Evolutionary conservation across 129 eudicot species (phyloP), one percentile per base, ranked within the genome.

Genomic region (Silybum marianum): DNA sequence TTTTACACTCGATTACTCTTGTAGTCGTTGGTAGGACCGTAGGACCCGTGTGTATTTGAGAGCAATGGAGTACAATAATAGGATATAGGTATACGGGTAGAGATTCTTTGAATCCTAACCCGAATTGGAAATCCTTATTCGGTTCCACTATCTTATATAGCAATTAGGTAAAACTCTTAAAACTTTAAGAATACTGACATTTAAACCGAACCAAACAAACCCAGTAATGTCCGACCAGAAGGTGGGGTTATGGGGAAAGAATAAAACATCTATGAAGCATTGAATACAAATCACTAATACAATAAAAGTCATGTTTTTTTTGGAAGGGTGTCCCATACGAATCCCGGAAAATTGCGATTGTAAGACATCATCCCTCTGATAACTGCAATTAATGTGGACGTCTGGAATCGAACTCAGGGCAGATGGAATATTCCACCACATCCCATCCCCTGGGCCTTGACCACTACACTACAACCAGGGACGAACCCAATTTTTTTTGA

Each of bases 11-110:
- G 18, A 39, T 73, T 38, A 3, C 51, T 10, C 18, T 39, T 30
- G 9, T 77, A 22, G 39, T 23, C 58, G 23, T 77, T 7, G 63
- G 73, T 77, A 77, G 81, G 73, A 38, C 39, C 63, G 73, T 48
- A 14, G 14, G 63, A 51, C 63, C 19, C 22, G 10, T 6, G 23
- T 38, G 3, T 22, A 39, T 16, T 65, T 36, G 24, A 18, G 66
- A 10, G 6, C 66, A 18, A 58, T 18, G 66, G 9, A 18, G 10
- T n/a, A 58, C 66, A 18, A 18, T 21, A 58, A 18, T 58, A 58
- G 2, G 3, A 6, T 58, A 58, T 18, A 18, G 23, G 23, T n/a
- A 58, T 58, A 18, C 3, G 66, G 66, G 66, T 58, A 58, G 23
- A 60, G 32, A 65, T 21, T 65, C 30, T 9, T 65, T 22, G 69